Conservation (phyloP, 2,329 filamentous ascomycete genomes). For the Coccinonectria pachysandricola region DNA sequence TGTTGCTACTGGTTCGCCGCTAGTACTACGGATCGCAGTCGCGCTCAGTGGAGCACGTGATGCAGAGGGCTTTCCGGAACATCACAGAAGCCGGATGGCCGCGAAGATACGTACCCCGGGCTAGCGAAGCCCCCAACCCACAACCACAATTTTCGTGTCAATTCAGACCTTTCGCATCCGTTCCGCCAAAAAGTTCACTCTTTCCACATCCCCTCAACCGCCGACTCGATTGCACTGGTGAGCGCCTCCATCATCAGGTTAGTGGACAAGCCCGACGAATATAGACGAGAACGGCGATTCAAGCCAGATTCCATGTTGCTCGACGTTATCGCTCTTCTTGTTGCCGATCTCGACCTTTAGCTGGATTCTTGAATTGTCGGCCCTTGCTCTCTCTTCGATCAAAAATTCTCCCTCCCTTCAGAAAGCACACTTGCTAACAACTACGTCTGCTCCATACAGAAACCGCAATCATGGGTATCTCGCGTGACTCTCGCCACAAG, state of each 20-base stretch:
- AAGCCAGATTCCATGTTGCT: conserved; percentile 16
- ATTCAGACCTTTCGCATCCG: conserved; percentile 23
- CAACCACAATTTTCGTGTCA: conserved; percentile 30
- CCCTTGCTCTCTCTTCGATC: conserved; percentile 3
- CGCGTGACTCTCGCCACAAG: conserved; percentile 99
- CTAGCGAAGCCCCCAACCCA: conserved; percentile 27
- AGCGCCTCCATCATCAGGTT: conserved; percentile 38
- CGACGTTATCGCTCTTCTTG: conserved; percentile 13
- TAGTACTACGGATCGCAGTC: no score
- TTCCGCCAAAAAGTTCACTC: conserved; percentile 27
- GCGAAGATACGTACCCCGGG: conserved; percentile 24
- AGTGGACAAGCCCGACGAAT: conserved; percentile 22
- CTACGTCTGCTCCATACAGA: conserved; percentile 32
- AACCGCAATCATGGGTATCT: conserved; percentile 96
- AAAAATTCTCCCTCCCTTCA: conserved; percentile 1
- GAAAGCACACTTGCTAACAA: conserved; percentile 11
- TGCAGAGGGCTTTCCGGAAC: conserved; percentile 14
- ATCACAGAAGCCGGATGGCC: conserved; percentile 17
- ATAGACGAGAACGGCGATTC: conserved; percentile 5
- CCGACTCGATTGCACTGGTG: conserved; percentile 40
- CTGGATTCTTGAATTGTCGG: conserved; percentile 14
- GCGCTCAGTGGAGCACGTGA: no score
- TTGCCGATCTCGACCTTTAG: conserved; percentile 12
- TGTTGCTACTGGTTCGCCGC: no score
- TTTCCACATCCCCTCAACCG: conserved; percentile 29